Base-by-base conservation (phyloP, 2,329 filamentous ascomycete genomes). In the Colletotrichum noveboracense region DNA sequence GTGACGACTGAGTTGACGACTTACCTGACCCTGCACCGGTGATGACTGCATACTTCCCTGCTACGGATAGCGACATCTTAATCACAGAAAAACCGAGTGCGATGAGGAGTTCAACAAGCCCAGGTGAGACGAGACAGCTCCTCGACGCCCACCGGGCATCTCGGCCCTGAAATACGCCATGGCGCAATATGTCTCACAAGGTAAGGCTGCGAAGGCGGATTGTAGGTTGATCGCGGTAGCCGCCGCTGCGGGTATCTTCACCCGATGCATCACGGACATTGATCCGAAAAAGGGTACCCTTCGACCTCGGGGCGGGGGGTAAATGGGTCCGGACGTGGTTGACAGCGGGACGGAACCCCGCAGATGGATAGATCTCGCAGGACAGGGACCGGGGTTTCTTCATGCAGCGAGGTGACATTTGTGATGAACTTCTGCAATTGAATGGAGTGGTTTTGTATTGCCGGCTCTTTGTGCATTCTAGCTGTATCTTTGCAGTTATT, bases 1-100 rank as follows among this genome's bases (percentile, higher is more conserved):
- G 30, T 14, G 65, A 52, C 12, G 26, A 28, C 4, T 6, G 43
- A 21, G n/a, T 26, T 16, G 12, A 7, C 4, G n/a, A 48, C 43
- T 48, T 76, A 81, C 80, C 80, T 64, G 79, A 81, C 8, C 81
- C 81, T 6, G 78, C 76, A 8, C 76, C 76, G 4, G 69, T 76
- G 60, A 77, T 62, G 32, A 77, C 58, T 26, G 74, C 83, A 56
- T 80, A 75, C 34, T 83, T 82, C 30, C 80, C 81, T 8, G 77
- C 72, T 34, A 82, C 79, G 4, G 78, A 78, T n/a, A 74, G 60
- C 18, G 67, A 69, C 78, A 80, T 80, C 18, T 21, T 62, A 12
- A 24, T 6, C 7, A 48, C n/a, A 48, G 9, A 48, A 6, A 7
- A 16, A n/a, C 13, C 12, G 43, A 64, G 18, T 52, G 12, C 34